Evolutionary conservation across 2,329 filamentous ascomycete genomes (phyloP), one percentile per base, ranked within the genome.

Genomic region (Aspergillus uvarum): DNA sequence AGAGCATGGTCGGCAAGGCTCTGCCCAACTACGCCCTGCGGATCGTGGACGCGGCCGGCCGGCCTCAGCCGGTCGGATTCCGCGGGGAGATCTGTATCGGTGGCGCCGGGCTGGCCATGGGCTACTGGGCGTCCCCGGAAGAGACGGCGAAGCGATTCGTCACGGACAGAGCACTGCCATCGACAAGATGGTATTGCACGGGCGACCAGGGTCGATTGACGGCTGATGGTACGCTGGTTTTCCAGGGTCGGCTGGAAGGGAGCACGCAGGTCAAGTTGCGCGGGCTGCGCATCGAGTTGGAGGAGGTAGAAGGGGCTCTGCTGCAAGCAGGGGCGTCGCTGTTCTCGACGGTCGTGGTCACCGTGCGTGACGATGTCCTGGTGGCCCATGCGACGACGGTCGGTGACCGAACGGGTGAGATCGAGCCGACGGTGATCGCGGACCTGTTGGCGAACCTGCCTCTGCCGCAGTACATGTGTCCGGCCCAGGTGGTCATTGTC

Each of bases 41-140:
- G 4, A 54, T 59, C 21, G 49, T 63, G 2, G 55, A 63, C 11
- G 12, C 42, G 6, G 12, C 21, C 11, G 32, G 53, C 6, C 31
- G 32, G 21, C 55, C 55, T 11, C 35, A 56, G 3, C 58, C 61
- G 2, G 3, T 49, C 26, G 58, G 55, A 12, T n/a, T 47, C 24
- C 49, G 51, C 2, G 58, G 61, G 3, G 51, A 63, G 35, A 53
- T 60, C 10, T 29, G 26, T 8, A 50, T 63, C 38, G 52, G 47
- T 14, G 61, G 61, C 4, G 47, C 58, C 10, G 58, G 58, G 5
- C 26, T 59, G 14, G 32, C 48, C 21, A 12, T 5, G 4, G 61
- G 61, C n/a, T 60, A 63, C 42, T 42, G 56, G 22, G 58, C 53
- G 8, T 21, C 21, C 3, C 10, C 29, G 3, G 12, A 16, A 2